These are phyloP conservation scores for Nicotiana benthamiana DNA, from an alignment of 257 asterid species.

Conservation along the genomic window DNA sequence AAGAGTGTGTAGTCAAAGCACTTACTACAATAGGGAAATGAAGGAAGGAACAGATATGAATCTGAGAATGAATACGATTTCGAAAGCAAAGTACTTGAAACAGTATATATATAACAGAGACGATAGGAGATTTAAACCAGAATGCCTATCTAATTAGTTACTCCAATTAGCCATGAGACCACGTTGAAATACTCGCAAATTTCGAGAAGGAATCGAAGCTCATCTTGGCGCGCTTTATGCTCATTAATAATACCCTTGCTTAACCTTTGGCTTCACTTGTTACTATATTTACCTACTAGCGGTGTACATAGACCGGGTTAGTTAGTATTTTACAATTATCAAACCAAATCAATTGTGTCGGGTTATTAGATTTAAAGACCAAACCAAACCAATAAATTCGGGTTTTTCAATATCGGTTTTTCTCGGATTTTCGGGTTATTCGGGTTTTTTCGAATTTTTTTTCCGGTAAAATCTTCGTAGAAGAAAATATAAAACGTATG, in stretches of 20 bases:
- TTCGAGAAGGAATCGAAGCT: constrained; percentile 44
- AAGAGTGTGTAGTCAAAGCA: neutral
- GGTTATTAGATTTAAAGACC: too few relatives aligned
- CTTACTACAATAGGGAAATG: neutral
- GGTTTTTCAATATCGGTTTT: too few relatives aligned
- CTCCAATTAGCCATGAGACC: constrained; percentile 14
- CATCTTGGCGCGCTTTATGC: constrained; percentile 57
- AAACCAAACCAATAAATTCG: too few relatives aligned
- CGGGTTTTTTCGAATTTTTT: too few relatives aligned
- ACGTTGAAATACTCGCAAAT: constrained; percentile 36
- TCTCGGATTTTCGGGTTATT: too few relatives aligned
- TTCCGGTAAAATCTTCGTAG: too few relatives aligned
- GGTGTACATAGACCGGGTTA: too few relatives aligned
- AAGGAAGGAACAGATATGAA: neutral
- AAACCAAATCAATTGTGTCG: too few relatives aligned
- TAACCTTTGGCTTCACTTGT: neutral
- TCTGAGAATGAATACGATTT: neutral
- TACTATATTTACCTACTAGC: neutral
- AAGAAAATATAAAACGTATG: too few relatives aligned
- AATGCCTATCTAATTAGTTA: too few relatives aligned
- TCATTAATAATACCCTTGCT: constrained; percentile 25
- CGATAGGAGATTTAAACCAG: too few relatives aligned
- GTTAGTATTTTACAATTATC: too few relatives aligned
- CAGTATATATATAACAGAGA: neutral
- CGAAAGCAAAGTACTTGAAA: neutral